Base-by-base conservation (phyloP, 768 basidiomycete genomes). In the Amanita fuliginea region DNA sequence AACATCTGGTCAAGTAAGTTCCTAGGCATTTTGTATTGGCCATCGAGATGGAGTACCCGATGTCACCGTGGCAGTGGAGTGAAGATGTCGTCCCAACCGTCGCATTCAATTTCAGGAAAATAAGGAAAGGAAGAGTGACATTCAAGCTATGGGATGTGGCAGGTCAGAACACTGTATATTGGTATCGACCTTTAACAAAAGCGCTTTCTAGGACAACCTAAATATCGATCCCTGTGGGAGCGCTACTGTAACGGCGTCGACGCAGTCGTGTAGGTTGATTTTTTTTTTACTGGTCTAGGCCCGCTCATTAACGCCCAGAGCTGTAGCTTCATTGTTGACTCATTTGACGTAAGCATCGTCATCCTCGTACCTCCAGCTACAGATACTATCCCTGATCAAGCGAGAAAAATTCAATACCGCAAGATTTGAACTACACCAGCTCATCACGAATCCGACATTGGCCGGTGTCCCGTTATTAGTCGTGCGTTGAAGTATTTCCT, bases 41-140 rank as follows among this genome's bases (percentile, higher is more conserved):
- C 16, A 19, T 46, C 35, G 16, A 26, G 14, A 50, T 34, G 41
- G 42, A 50, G 19, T 21, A 42, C 6, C 28, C 21, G 47, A 34
- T 40, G 39, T 28, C 46, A 18, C 36, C 34, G 22, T 37, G 59
- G 33, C 65, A 94, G 80, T 96, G 90, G 86, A 90, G 86, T 52
- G 90, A 94, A 69, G 93, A 95, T 48, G 90, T 93, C n/a, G 92
- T 92, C 0, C 93, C 93, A 0, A 96, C 93, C 1, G 86, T 96
- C 18, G 90, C 92, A 6, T 96, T 92, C 71, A 93, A 92, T 57
- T 81, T 92, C 58, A 76, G 88, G 16, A 90, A 88, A 62, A 82
- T 95, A 10, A 73, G 83, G 54, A 91, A 89, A 59, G 91, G 90
- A 10, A 94, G 91, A 52, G 81, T 95, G 1, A 90, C 87, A 0